Evolutionary conservation across 768 basidiomycete genomes (phyloP), one percentile per base, ranked within the genome.

Genomic region (Termitomyces titanicus): DNA sequence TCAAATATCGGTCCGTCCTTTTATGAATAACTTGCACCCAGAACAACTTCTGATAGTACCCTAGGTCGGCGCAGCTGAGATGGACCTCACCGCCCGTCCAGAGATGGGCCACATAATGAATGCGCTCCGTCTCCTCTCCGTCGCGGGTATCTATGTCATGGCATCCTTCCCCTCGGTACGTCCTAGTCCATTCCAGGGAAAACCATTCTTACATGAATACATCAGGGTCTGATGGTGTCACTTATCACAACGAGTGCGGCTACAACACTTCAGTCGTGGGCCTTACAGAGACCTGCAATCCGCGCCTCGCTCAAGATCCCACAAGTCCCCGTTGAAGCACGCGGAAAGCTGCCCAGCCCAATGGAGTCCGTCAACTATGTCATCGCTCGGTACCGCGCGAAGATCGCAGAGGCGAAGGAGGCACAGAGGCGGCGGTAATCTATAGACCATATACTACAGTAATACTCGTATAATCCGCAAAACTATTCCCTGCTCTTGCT

Each of bases 101-200:
- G 69, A 70, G 35, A 78, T 84, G 70, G 80, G 79, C 8, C 91
- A 93, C 64, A 61, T 84, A 43, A 80, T 86, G 77, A 91, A 92
- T 64, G 66, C 72, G 35, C 75, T 93, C 66, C 82, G 84, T 2
- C 60, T 86, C 20, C 64, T 84, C n/a, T 78, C 83, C 10, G 51
- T 88, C 43, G 59, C 71, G 17, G 79, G 75, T 49, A 66, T 74
- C 55, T 76, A 47, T 64, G 83, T 68, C 75, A 76, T 80, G 73
- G 61, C 63, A 15, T 71, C 70, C 51, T 80, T 94, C 66, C 85
- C 92, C 27, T 72, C 82, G 2, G 93, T 92, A 68, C 64, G 87
- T 74, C 50, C n/a, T 52, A n/a, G 10, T 29, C 34, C 18, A n/a
- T 17, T 25, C n/a, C 33, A 29, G 34, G 8, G 18, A 6, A 37